Conservation (phyloP, 2,329 filamentous ascomycete genomes). For the Pyrenochaeta sp. region DNA sequence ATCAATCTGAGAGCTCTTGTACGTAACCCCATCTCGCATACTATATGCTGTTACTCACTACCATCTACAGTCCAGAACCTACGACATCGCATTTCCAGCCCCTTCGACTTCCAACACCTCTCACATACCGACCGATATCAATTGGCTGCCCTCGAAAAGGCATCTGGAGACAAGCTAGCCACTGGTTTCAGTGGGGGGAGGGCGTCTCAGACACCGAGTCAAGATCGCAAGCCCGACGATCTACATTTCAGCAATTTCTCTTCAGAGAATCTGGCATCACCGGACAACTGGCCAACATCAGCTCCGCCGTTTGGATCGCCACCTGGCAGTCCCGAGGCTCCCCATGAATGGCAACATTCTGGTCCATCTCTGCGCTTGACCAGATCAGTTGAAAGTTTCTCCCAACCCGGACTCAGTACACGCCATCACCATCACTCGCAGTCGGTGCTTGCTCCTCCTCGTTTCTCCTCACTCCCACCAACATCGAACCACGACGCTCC, state of each 20-base stretch:
- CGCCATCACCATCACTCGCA: conserved; percentile 49
- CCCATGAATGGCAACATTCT: conserved; percentile 17
- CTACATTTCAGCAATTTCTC: conserved; percentile 45
- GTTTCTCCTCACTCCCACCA: conserved; percentile 45
- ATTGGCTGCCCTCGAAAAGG: conserved; percentile 60
- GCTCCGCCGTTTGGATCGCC: conserved; percentile 26
- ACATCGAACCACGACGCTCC: conserved; percentile 26
- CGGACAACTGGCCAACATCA: conserved; percentile 26
- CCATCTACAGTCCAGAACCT: conserved; percentile 28
- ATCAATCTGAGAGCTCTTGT: conserved; percentile 35
- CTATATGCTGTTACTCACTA: conserved; percentile 12
- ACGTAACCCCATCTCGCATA: conserved; percentile 17
- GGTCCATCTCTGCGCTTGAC: conserved; percentile 34
- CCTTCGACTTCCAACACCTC: conserved; percentile 70
- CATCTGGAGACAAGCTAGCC: conserved; percentile 47
- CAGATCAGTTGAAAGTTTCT: conserved; percentile 61
- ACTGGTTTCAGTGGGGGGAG: conserved; percentile 61
- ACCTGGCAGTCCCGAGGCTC: conserved; percentile 29
- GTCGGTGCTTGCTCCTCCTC: conserved; percentile 50
- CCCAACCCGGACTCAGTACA: conserved; percentile 57
- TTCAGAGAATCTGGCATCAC: conserved; percentile 26
- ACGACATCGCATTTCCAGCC: conserved; percentile 61
- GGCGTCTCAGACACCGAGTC: conserved; percentile 59
- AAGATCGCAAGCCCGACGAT: conserved; percentile 57
- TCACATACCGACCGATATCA: conserved; percentile 66